Base-by-base conservation (phyloP, 75 land plant genomes). In the Selaginella tamariscina region DNA sequence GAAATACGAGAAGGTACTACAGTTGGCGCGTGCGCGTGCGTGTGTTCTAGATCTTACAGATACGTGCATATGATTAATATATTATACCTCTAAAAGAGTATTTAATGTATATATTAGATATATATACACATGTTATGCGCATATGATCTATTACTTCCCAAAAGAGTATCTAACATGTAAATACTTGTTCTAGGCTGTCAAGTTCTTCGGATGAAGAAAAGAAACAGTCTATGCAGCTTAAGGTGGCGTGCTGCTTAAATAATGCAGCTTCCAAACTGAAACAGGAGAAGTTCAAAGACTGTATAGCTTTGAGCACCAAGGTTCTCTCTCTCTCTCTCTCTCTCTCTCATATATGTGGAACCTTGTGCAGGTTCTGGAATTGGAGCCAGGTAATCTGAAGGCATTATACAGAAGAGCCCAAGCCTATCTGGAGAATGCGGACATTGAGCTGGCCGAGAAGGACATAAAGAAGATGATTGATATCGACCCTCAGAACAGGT, bases 131-230 rank as follows among this genome's bases (percentile, higher is more conserved):
- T n/a, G n/a, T n/a, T n/a, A n/a, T n/a, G n/a, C n/a, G n/a, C n/a
- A n/a, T n/a, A n/a, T n/a, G n/a, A n/a, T n/a, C n/a, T n/a, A n/a
- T n/a, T n/a, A n/a, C n/a, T n/a, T n/a, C n/a, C n/a, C n/a, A n/a
- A n/a, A n/a, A n/a, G n/a, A n/a, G n/a, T n/a, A n/a, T n/a, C n/a
- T n/a, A n/a, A n/a, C n/a, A n/a, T n/a, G n/a, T n/a, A n/a, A n/a
- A n/a, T n/a, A n/a, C 49, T 39, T 39, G 49, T 59, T 59, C n/a
- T 26, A 59, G 62, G 62, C 62, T 23, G 62, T 59, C 62, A 21
- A 27, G 21, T 59, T 59, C 21, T 26, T 23, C 62, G 8, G 62
- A 59, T 8, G 62, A 59, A n/a, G 62, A 59, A 23, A 59, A 59
- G 23, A 27, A 59, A 23, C 23, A 8, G 26, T 59, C 62, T 26